These are phyloP conservation scores for Sporothrix brasiliensis DNA, from an alignment of 2,329 filamentous ascomycete species.

Conservation along the genomic window DNA sequence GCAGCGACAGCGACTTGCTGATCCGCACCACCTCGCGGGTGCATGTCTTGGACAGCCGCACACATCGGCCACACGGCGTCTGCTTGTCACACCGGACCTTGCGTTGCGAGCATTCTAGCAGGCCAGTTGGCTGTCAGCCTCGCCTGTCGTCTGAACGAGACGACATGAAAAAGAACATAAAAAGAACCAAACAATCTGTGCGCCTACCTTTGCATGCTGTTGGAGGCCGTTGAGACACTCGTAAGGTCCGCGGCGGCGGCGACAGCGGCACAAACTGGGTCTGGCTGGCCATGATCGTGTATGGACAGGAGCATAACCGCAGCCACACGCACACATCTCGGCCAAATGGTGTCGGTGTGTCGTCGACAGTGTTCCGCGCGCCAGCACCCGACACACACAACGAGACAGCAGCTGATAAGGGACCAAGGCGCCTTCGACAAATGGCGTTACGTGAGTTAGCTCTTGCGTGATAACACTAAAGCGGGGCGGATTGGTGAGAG, in stretches of 20 bases:
- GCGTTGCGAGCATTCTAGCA: constrained; percentile 31
- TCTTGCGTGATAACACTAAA: constrained; percentile 19
- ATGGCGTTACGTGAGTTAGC: constrained; percentile 16
- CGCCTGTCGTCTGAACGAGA: too few species aligned
- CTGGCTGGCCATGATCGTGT: background rate
- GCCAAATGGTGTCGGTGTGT: background rate
- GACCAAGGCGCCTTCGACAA: constrained; percentile 2
- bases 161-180: too few species aligned
- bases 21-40: constrained; percentile 34
- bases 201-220: constrained; percentile 30
- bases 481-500: background rate
- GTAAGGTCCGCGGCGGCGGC: constrained; percentile 12
- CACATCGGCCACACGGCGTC: constrained; percentile 32
- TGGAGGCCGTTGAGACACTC: constrained; percentile 33
- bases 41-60: constrained; percentile 30
- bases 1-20: constrained; percentile 33
- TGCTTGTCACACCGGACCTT: constrained; percentile 34
- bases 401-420: background rate
- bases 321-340: too few species aligned
- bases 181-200: too few species aligned
- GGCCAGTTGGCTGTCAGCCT: too few species aligned
- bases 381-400: background rate
- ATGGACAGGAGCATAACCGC: background rate
- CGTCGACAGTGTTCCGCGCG: background rate
- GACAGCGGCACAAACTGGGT: constrained; percentile 15